Evolutionary conservation across 2,329 filamentous ascomycete genomes (phyloP).

Genomic region (Ophiostoma sp.): DNA sequence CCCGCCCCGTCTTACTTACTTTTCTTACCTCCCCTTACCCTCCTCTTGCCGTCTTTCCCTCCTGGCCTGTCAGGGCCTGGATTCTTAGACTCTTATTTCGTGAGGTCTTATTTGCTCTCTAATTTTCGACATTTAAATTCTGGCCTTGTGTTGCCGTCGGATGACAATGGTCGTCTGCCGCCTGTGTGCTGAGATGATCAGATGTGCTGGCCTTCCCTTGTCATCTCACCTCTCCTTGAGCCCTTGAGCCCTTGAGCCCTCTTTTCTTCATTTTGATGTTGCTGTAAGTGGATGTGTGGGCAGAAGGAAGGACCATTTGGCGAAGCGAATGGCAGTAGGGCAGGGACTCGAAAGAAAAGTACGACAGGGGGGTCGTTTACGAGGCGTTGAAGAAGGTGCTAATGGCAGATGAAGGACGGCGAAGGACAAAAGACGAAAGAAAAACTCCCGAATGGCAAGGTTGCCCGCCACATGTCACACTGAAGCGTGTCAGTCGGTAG

Average conservation of each 20-base stretch:
- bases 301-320: not conserved
- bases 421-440: not conserved
- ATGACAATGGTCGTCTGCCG: not conserved
- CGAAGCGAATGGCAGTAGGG: constrained; percentile 8
- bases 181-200: not conserved
- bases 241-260: no score
- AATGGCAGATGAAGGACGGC: not conserved
- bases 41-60: no score
- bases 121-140: not conserved
- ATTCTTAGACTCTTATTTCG: no score
- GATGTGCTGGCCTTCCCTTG: not conserved
- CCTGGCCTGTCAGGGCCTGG: not conserved
- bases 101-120: not conserved
- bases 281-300: not conserved
- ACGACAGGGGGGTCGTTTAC: not conserved
- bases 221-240: not conserved
- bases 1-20: not conserved
- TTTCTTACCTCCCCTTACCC: constrained; percentile 14
- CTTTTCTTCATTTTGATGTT: not conserved
- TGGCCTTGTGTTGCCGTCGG: not conserved
- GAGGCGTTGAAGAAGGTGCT: not conserved
- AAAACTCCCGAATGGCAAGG: constrained; percentile 4
- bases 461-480: constrained; percentile 14
- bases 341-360: not conserved
- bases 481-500: not conserved